Evolutionary conservation across 2,329 filamentous ascomycete species (phyloP).

Genomic region (Paecilomyces fulvus): DNA sequence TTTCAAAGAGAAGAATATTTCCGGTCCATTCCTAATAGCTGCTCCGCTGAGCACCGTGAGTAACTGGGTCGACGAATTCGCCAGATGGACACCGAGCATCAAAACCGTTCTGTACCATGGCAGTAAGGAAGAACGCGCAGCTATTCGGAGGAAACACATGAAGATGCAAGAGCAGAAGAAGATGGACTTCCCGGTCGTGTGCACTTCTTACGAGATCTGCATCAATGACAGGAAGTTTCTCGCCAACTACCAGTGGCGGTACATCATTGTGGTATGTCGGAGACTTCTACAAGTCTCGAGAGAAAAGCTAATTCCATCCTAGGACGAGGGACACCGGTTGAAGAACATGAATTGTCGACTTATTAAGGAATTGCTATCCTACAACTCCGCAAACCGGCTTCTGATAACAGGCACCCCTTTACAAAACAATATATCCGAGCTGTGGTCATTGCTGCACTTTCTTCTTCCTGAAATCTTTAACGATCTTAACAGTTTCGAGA

Average conservation of each 20-base stretch:
- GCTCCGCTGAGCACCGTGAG: constrained; percentile 84
- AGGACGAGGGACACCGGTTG: constrained; percentile 93
- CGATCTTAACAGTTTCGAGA: constrained; percentile 84
- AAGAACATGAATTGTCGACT: constrained; percentile 94
- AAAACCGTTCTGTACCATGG: constrained; percentile 90
- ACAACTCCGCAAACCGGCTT: constrained; percentile 80
- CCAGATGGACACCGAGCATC: constrained; percentile 80
- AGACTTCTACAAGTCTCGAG: background rate
- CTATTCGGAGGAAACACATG: constrained; percentile 65
- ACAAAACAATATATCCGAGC: constrained; percentile 88
- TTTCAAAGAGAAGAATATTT: constrained; percentile 74
- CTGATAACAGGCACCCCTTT: constrained; percentile 91
- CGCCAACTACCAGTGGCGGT: constrained; percentile 84
- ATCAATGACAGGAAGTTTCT: constrained; percentile 79
- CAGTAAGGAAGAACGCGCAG: constrained; percentile 64
- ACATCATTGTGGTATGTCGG: constrained; percentile 73
- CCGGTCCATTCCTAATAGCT: constrained; percentile 84
- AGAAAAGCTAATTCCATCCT: constrained; percentile 13
- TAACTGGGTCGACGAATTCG: constrained; percentile 94
- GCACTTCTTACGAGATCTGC: constrained; percentile 94
- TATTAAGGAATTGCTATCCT: constrained; percentile 79
- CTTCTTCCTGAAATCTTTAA: constrained; percentile 87
- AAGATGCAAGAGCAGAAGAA: constrained; percentile 58
- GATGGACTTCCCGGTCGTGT: constrained; percentile 76
- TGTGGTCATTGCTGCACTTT: constrained; percentile 94